Percentiles rank a stretch among this genome's conserved stretches.
phyloP scores from a whole-genome alignment of 495 filamentous ascomycete genomes.

The Penicillium ochrochloron region DNA sequence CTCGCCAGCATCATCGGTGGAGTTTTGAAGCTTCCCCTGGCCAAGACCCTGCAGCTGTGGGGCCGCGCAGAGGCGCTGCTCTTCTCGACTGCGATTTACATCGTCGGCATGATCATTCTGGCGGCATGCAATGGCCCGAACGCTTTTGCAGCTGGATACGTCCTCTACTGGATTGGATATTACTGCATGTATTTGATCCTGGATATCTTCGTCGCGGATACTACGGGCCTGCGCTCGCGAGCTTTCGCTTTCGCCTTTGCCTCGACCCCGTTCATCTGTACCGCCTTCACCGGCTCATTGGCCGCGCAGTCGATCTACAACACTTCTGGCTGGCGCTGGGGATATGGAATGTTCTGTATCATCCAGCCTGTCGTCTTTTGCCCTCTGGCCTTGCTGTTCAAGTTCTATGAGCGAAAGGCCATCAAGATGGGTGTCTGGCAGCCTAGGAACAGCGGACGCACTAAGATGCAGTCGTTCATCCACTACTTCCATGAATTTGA shows the following conservation, averaged over 20 bases:
- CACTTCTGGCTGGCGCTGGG: constrained; percentile 64
- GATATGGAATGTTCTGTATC: constrained; percentile 65
- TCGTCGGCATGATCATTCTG: constrained; percentile 52
- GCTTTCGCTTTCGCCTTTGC: constrained; percentile 63
- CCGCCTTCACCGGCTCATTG: constrained; percentile 45
- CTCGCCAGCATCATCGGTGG: constrained; percentile 62
- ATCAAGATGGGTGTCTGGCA: constrained; percentile 43
- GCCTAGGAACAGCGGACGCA: constrained; percentile 47
- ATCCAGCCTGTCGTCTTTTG: constrained; percentile 56
- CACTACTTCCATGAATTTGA: constrained; percentile 68
- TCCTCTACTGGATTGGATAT: constrained; percentile 62
- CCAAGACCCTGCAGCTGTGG: constrained; percentile 71
- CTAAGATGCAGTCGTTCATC: constrained; percentile 48
- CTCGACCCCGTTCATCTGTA: constrained; percentile 60
- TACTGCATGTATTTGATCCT: constrained; percentile 61
- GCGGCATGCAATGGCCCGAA: constrained; percentile 50
- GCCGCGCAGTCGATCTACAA: constrained; percentile 49
- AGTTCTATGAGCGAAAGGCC: constrained; percentile 63
- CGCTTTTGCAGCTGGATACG: constrained; percentile 53
- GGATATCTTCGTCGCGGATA: constrained; percentile 67
- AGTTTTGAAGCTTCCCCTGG: constrained; percentile 67
- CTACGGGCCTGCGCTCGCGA: constrained; percentile 63
- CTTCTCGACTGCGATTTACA: constrained; percentile 40
- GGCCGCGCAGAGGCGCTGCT: constrained; percentile 61
- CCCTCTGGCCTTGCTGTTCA: constrained; percentile 56